These are phyloP conservation scores for Lachancea meyersii DNA, from an alignment of 805 yeast genomes.

Conservation along the genomic window DNA sequence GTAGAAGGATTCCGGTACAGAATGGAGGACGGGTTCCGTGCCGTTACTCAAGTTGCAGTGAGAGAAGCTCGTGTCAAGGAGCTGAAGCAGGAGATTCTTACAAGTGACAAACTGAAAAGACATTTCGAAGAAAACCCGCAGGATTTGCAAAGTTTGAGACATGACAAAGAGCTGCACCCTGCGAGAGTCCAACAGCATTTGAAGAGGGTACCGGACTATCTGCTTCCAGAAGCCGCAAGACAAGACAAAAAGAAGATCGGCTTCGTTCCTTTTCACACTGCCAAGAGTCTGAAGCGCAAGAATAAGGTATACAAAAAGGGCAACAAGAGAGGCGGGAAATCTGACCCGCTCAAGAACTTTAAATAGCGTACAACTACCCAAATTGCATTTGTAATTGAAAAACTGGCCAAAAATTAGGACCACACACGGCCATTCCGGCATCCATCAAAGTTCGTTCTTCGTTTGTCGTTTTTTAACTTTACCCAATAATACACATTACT, in stretches of 20 bases:
- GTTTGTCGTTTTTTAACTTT: background rate
- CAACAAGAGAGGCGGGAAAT: slow-evolving; percentile 39
- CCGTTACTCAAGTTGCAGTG: slow-evolving; percentile 82
- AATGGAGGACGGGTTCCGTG: slow-evolving; percentile 94
- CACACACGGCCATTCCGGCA: background rate
- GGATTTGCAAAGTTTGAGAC: slow-evolving; percentile 81
- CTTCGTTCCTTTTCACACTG: slow-evolving; percentile 61
- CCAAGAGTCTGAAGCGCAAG: slow-evolving; percentile 35
- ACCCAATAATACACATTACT: background rate
- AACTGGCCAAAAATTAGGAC: background rate
- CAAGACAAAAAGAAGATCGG: slow-evolving; percentile 50
- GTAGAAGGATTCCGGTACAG: slow-evolving; percentile 94
- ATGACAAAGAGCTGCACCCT: slow-evolving; percentile 83
- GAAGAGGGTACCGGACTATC: slow-evolving; percentile 87
- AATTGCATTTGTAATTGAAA: slow-evolving; percentile 1
- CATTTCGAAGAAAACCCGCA: slow-evolving; percentile 97
- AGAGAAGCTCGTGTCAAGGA: slow-evolving; percentile 92
- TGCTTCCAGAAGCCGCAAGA: slow-evolving; percentile 76
- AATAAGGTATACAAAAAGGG: slow-evolving; percentile 41
- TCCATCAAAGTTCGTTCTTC: background rate
- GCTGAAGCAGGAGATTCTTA: slow-evolving; percentile 75
- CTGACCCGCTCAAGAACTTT: slow-evolving; percentile 62
- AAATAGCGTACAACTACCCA: slow-evolving; percentile 22
- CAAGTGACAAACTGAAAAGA: slow-evolving; percentile 84
- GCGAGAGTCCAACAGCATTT: slow-evolving; percentile 77